phyloP scores from a whole-genome alignment of 306 rosid species.

The Sophora flavescens region DNA sequence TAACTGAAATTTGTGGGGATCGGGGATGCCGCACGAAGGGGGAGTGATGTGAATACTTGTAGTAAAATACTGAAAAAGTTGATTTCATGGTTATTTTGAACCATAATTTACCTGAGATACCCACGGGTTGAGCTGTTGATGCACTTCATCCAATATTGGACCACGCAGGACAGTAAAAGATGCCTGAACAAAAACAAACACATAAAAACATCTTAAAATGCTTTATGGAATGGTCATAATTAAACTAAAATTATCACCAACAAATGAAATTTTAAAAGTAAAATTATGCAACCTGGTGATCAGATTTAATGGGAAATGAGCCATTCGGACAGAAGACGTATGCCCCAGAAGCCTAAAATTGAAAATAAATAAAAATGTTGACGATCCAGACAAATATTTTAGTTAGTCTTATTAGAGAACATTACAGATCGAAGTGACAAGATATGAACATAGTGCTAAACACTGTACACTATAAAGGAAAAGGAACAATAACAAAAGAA shows the following conservation, averaged over 20 bases:
- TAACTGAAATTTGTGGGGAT: constrained; percentile 35
- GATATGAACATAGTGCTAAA: constrained; percentile 10
- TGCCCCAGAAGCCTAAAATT: constrained; percentile 64
- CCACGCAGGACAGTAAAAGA: constrained; percentile 58
- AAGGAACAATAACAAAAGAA: constrained; percentile 25
- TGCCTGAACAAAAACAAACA: constrained; percentile 40
- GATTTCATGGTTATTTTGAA: constrained; percentile 7
- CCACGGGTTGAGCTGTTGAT: constrained; percentile 63
- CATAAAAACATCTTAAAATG: constrained; percentile 26
- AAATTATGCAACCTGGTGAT: constrained; percentile 52
- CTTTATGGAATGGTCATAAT: constrained; percentile 18
- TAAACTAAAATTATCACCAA: constrained; percentile 29
- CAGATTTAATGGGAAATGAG: constrained; percentile 52
- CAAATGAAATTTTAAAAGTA: constrained; percentile 24
- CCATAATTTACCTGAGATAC: constrained; percentile 60
- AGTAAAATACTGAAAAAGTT: not conserved
- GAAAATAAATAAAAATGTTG: constrained; percentile 1
- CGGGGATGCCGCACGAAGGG: not conserved
- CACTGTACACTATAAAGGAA: constrained; percentile 13
- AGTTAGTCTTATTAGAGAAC: constrained; percentile 17
- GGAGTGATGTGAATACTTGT: not conserved
- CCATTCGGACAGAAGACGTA: constrained; percentile 67
- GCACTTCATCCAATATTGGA: constrained; percentile 68
- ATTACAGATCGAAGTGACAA: constrained; percentile 12
- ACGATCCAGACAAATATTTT: constrained; percentile 35